Conservation (phyloP, 2,329 filamentous ascomycete genomes). For the Colletotrichum lini region DNA sequence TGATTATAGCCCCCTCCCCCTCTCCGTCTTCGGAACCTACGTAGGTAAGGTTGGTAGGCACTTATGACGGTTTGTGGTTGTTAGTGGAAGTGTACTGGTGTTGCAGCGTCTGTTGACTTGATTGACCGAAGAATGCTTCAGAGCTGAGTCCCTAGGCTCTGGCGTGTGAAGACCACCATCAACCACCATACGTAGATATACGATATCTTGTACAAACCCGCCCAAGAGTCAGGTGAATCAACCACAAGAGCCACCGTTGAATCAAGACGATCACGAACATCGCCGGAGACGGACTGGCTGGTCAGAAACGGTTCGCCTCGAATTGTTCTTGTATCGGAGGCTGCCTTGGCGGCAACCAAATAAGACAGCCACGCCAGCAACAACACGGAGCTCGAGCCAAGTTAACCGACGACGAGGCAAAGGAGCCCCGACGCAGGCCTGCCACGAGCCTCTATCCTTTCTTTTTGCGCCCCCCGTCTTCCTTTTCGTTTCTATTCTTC, state of each 20-base stretch:
- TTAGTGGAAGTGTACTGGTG: background rate
- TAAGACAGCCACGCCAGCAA: no score
- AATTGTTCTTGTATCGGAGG: slow-evolving; percentile 12
- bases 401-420: background rate
- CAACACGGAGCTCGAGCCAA: background rate
- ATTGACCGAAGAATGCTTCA: background rate
- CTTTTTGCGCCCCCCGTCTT: background rate
- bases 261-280: slow-evolving; percentile 1
- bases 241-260: background rate
- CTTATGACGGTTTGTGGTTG: background rate
- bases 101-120: background rate
- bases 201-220: background rate
- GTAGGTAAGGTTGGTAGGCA: background rate
- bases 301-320: slow-evolving; percentile 5
- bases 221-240: slow-evolving; percentile 11
- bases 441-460: background rate
- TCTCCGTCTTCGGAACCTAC: no score
- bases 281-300: slow-evolving; percentile 5
- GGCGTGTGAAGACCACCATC: background rate
- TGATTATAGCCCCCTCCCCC: no score
- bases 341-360: slow-evolving; percentile 2
- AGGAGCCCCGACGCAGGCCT: background rate
- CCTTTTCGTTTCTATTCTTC: background rate
- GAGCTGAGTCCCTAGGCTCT: background rate
- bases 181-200: no score